A percentile compares a stretch with the other conserved stretches of the same genome.
Evolutionary conservation across 148 eudicot species (phyloP).

Genomic region (Salicornia ramosissima): DNA sequence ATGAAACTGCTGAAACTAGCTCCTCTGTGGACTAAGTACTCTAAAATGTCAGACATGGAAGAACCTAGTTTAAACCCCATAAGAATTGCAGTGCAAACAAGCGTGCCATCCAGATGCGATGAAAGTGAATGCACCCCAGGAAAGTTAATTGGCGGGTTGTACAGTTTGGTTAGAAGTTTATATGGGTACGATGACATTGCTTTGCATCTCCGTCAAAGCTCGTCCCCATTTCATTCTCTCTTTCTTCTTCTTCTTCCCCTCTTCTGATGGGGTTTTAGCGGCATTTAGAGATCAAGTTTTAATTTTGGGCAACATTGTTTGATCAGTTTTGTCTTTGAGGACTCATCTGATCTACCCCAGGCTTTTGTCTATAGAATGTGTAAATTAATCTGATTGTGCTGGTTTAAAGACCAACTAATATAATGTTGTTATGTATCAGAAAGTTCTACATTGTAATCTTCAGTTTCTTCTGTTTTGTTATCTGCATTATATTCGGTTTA

Average conservation of each 20-base stretch:
- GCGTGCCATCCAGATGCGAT: conserved; percentile 4
- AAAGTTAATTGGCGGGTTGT: conserved; percentile 16
- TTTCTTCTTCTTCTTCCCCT: not conserved
- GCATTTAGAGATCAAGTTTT: not conserved
- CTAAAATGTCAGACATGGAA: not conserved
- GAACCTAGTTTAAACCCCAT: not conserved
- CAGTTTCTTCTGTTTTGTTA: not conserved
- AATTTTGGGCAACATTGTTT: conserved; percentile 5
- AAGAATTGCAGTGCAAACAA: not conserved
- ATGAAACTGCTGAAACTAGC: conserved; percentile 74
- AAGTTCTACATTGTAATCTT: conserved; percentile 9
- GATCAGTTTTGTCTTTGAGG: conserved; percentile 22
- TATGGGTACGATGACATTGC: conserved; percentile 4
- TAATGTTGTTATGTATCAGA: not conserved
- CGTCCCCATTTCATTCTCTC: not conserved
- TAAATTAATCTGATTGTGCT: conserved; percentile 9
- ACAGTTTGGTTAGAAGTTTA: conserved; percentile 21
- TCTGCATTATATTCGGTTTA: not conserved
- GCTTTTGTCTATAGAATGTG: conserved; percentile 17
- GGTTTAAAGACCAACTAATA: not conserved
- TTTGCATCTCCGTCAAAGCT: not conserved
- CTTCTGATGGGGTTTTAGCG: not conserved
- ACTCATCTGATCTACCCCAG: conserved; percentile 9
- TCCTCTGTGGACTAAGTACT: conserved; percentile 47
- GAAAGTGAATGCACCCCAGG: not conserved